These are phyloP conservation scores for Sambucus nigra DNA, from an alignment of 129 eudicot species.

Conservation along the genomic window DNA sequence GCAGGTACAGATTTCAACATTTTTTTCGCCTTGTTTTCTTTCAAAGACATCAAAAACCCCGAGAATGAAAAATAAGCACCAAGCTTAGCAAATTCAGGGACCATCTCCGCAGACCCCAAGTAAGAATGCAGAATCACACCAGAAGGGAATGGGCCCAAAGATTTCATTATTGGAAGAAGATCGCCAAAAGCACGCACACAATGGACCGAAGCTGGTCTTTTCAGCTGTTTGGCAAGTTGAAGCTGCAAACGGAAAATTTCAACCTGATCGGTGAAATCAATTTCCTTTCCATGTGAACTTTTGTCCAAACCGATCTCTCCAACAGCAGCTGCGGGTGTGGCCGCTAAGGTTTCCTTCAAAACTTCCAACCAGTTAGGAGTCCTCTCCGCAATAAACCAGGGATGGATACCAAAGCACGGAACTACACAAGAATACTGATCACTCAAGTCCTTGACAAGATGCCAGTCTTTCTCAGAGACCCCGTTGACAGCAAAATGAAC, in stretches of 20 bases:
- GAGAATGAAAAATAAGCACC: conserved; percentile 96
- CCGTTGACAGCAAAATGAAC: conserved; percentile 76
- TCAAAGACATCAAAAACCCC: conserved; percentile 77
- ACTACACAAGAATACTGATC: conserved; percentile 39
- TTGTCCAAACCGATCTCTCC: conserved; percentile 93
- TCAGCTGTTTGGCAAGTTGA: conserved; percentile 79
- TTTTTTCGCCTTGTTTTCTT: conserved; percentile 77
- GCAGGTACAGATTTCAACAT: conserved; percentile 67
- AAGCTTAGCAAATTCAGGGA: conserved; percentile 67
- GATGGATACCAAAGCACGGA: conserved; percentile 79
- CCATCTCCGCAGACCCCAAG: conserved; percentile 95
- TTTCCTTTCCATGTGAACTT: conserved; percentile 52
- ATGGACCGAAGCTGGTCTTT: conserved; percentile 80
- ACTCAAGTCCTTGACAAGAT: conserved; percentile 62
- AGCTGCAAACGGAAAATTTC: conserved; percentile 69
- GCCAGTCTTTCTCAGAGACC: conserved; percentile 77
- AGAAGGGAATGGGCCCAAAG: conserved; percentile 72
- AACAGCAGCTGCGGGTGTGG: conserved; percentile 71
- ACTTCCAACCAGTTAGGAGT: conserved; percentile 55
- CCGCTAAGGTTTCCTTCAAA: conserved; percentile 35
- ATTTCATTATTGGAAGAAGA: conserved; percentile 58
- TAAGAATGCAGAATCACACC: conserved; percentile 85
- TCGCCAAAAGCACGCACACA: conserved; percentile 97
- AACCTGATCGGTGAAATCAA: conserved; percentile 62
- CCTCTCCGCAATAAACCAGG: conserved; percentile 54